Percentiles rank a stretch among this genome's conserved stretches.
phyloP scores from a whole-genome alignment of 2,329 filamentous ascomycete genomes.

The Cordyceps sp. region DNA sequence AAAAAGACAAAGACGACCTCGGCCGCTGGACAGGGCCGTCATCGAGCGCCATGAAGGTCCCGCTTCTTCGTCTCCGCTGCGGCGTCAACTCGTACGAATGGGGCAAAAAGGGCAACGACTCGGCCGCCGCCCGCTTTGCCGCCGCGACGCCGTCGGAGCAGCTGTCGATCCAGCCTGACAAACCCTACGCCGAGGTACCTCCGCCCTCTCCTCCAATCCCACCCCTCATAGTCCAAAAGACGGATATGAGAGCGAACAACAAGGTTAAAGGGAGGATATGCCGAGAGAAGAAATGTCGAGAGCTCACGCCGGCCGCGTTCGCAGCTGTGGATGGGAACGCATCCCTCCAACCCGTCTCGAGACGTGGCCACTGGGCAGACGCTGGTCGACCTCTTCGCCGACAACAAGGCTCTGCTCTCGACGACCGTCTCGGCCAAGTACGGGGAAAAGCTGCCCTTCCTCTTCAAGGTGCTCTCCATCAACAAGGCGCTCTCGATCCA shows the following conservation, averaged over 20 bases:
- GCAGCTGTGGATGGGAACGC: conserved; percentile 99
- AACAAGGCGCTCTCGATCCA: conserved; percentile 94
- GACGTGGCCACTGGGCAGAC: conserved; percentile 71
- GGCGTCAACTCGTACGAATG: conserved; percentile 98
- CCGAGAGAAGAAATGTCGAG: too few relatives aligned
- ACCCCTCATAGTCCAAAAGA: too few relatives aligned
- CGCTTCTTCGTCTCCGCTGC: conserved; percentile 71
- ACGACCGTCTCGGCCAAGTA: conserved; percentile 57
- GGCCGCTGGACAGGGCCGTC: too few relatives aligned
- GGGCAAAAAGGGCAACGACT: conserved; percentile 83
- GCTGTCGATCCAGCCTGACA: conserved; percentile 67
- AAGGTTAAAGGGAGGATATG: too few relatives aligned
- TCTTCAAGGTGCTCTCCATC: conserved; percentile 96
- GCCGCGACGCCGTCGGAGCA: conserved; percentile 62
- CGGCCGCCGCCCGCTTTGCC: conserved; percentile 78
- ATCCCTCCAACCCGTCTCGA: conserved; percentile 88
- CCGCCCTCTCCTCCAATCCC: background rate
- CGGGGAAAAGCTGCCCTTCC: conserved; percentile 71
- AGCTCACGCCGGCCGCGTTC: background rate
- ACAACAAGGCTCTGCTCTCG: conserved; percentile 73
- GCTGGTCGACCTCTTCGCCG: conserved; percentile 72
- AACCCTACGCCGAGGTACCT: conserved; percentile 81
- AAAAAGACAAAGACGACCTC: too few relatives aligned
- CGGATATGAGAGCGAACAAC: too few relatives aligned
- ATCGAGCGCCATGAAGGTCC: conserved; percentile 55